phyloP scores from a whole-genome alignment of 1,284 basidiomycete genomes.

The Fomitopsis schrenkii region DNA sequence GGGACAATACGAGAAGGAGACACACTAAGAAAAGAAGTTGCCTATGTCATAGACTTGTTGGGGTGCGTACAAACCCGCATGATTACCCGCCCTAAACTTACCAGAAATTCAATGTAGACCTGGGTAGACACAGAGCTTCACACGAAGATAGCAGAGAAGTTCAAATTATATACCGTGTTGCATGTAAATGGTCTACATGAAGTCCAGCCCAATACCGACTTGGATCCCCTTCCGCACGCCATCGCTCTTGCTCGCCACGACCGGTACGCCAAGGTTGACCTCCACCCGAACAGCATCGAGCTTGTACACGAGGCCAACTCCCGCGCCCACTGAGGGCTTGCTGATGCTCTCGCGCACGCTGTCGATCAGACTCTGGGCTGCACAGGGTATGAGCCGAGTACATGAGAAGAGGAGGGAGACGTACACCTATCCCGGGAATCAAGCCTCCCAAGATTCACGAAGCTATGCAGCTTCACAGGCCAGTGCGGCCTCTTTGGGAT shows the following conservation, averaged over 20 bases:
- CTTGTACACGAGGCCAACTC: constrained; percentile 88
- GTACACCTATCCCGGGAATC: constrained; percentile 58
- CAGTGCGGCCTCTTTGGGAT: constrained; percentile 79
- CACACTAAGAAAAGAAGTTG: too few species aligned
- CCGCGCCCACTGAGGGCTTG: constrained; percentile 72
- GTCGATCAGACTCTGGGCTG: constrained; percentile 38
- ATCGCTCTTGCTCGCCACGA: constrained; percentile 78
- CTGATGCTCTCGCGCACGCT: constrained; percentile 34
- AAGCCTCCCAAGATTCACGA: constrained; percentile 86
- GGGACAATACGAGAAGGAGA: too few species aligned
- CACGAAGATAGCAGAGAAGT: background rate
- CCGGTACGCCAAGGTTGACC: constrained; percentile 88
- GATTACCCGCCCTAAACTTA: too few species aligned
- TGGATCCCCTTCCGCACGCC: constrained; percentile 80
- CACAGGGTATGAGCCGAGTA: background rate
- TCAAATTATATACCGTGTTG: background rate
- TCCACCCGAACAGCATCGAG: constrained; percentile 86
- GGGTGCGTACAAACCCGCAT: too few species aligned
- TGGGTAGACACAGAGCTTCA: too few species aligned
- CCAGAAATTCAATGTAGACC: too few species aligned
- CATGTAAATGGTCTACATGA: constrained; percentile 40
- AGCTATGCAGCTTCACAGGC: constrained; percentile 86
- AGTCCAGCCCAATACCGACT: constrained; percentile 90
- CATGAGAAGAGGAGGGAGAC: constrained; percentile 16
- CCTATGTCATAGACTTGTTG: too few species aligned